Evolutionary conservation across 768 basidiomycete genomes (phyloP).

Genomic region (Lactarius deliciosus): DNA sequence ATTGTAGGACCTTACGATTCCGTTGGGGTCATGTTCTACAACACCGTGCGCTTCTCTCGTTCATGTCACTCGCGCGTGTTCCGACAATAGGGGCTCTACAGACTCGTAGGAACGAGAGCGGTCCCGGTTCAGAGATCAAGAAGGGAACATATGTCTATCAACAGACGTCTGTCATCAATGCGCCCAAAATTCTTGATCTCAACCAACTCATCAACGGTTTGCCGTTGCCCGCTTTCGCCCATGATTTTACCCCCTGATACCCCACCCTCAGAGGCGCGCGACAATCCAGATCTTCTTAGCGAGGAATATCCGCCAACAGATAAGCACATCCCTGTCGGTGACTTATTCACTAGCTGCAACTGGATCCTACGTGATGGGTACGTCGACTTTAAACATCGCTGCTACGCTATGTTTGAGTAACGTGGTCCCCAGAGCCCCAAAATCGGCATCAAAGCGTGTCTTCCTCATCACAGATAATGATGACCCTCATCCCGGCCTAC

Average conservation of each 20-base stretch:
- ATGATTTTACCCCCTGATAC: constrained; percentile 14
- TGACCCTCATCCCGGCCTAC: constrained; percentile 59
- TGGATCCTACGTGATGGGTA: constrained; percentile 89
- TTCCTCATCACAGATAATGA: constrained; percentile 94
- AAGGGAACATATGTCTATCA: constrained; percentile 71
- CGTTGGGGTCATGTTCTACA: constrained; percentile 89
- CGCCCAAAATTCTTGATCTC: constrained; percentile 77
- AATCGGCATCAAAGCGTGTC: constrained; percentile 88
- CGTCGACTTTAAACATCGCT: constrained; percentile 3
- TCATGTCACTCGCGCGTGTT: not conserved
- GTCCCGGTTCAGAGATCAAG: constrained; percentile 59
- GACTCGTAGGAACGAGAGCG: constrained; percentile 41
- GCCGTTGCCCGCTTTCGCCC: constrained; percentile 24
- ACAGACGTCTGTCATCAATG: constrained; percentile 71
- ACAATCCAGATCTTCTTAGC: constrained; percentile 56
- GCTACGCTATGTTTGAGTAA: not conserved
- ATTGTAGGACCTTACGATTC: constrained; percentile 84
- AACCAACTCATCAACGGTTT: constrained; percentile 76
- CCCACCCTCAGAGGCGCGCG: constrained; percentile 54
- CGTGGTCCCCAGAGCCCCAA: constrained; percentile 57
- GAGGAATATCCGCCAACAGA: constrained; percentile 65
- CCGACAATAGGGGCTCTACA: constrained; percentile 14
- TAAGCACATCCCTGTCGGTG: constrained; percentile 71
- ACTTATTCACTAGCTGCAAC: constrained; percentile 89
- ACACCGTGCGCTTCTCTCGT: constrained; percentile 64